Percentiles rank a stretch among this genome's conserved stretches.
phyloP scores from a whole-genome alignment of 2,329 filamentous ascomycete genomes.

The Colletotrichum sp. region DNA sequence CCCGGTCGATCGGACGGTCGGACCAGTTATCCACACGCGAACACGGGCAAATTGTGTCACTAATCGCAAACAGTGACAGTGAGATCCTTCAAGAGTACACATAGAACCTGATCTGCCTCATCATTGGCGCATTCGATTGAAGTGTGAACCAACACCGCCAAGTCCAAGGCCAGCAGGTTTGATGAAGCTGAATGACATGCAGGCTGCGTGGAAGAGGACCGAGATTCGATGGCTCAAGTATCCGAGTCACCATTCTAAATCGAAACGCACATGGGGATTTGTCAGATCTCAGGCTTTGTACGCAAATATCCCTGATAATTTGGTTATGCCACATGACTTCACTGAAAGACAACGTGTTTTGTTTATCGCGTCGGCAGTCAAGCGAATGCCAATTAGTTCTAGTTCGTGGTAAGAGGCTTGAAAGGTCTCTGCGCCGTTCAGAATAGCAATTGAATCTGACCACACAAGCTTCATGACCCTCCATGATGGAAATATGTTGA shows the following conservation, averaged over 20 bases:
- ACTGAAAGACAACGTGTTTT: accelerated
- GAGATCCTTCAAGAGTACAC: neutral
- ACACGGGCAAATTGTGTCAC: neutral
- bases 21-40: neutral
- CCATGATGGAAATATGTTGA: neutral
- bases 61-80: neutral
- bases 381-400: neutral
- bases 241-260: neutral
- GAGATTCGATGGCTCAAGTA: neutral
- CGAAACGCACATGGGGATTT: neutral
- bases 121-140: neutral
- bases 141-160: neutral
- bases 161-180: accelerated
- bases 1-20: neutral
- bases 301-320: neutral
- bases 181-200: neutral
- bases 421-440: neutral
- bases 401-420: accelerated
- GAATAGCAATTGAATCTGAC: neutral
- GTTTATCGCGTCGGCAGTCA: neutral
- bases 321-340: accelerated
- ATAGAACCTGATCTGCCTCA: neutral
- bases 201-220: neutral
- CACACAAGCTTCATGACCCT: neutral
- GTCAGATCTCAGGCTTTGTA: neutral